phyloP scores from a whole-genome alignment of 2,329 filamentous ascomycete species.

The Clathrospora elynae region DNA sequence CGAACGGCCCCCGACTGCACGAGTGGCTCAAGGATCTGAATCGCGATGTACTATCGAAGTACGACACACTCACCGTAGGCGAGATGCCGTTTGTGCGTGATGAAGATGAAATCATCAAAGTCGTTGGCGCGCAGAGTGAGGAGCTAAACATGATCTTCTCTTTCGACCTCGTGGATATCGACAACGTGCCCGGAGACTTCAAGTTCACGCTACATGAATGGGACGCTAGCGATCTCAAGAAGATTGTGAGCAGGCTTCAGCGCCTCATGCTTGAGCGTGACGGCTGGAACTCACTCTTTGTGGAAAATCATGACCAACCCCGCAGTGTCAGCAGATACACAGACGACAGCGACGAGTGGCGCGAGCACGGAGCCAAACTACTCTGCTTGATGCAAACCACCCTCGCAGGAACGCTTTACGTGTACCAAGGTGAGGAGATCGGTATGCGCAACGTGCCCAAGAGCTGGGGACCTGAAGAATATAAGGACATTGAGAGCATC shows the following conservation, averaged over 20 bases:
- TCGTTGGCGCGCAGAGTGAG: slow-evolving; percentile 50
- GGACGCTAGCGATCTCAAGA: slow-evolving; percentile 43
- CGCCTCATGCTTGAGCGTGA: slow-evolving; percentile 47
- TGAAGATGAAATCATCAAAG: slow-evolving; percentile 54
- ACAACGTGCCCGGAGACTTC: slow-evolving; percentile 46
- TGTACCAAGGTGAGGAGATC: slow-evolving; percentile 60
- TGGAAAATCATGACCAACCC: slow-evolving; percentile 61
- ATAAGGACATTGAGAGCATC: slow-evolving; percentile 60
- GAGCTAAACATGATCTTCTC: slow-evolving; percentile 73
- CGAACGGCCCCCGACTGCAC: slow-evolving; percentile 70
- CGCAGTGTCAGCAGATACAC: slow-evolving; percentile 56
- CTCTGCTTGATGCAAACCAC: slow-evolving; percentile 56
- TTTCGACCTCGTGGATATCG: slow-evolving; percentile 52
- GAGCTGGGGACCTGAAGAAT: slow-evolving; percentile 52
- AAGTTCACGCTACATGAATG: slow-evolving; percentile 42
- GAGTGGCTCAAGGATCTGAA: slow-evolving; percentile 71
- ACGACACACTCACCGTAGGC: slow-evolving; percentile 69
- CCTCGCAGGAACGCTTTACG: slow-evolving; percentile 55
- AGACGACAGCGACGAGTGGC: slow-evolving; percentile 54
- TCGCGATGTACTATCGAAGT: slow-evolving; percentile 61
- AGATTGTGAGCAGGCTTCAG: slow-evolving; percentile 42
- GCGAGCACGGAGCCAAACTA: slow-evolving; percentile 55
- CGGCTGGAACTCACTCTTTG: slow-evolving; percentile 57
- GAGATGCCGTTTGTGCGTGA: slow-evolving; percentile 63
- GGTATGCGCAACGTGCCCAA: slow-evolving; percentile 56